Evolutionary conservation across 768 basidiomycete genomes (phyloP).

Genomic region (Hemileccinum rubropunctum): DNA sequence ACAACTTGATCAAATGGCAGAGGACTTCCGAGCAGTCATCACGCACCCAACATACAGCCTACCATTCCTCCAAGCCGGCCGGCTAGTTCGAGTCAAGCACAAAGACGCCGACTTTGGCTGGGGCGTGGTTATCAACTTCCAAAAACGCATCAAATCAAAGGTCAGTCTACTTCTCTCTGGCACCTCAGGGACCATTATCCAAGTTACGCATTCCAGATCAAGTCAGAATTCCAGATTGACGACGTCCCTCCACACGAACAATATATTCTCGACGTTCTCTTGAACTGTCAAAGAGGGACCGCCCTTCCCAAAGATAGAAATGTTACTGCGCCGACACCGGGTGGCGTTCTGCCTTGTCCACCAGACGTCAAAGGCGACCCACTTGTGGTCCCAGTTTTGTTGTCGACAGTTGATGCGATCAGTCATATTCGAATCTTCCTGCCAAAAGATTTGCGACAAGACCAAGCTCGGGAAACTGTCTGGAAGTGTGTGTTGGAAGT

Average conservation of each 20-base stretch:
- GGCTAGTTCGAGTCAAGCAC: constrained; percentile 89
- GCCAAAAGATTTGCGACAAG: constrained; percentile 84
- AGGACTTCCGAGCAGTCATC: constrained; percentile 88
- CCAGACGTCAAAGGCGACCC: constrained; percentile 73
- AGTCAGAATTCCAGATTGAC: constrained; percentile 63
- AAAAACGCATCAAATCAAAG: constrained; percentile 83
- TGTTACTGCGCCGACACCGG: constrained; percentile 54
- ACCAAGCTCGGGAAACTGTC: constrained; percentile 71
- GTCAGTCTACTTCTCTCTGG: constrained; percentile 33
- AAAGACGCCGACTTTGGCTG: constrained; percentile 91
- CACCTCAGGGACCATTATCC: neutral
- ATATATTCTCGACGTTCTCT: constrained; percentile 89
- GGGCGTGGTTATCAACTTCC: constrained; percentile 92
- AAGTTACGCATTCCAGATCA: constrained; percentile 41
- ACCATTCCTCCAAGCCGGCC: constrained; percentile 89
- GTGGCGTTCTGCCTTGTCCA: constrained; percentile 74
- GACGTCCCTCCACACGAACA: constrained; percentile 81
- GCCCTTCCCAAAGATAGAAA: constrained; percentile 57
- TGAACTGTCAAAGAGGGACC: constrained; percentile 71
- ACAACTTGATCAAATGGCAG: constrained; percentile 84
- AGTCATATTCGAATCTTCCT: constrained; percentile 84
- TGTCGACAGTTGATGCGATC: constrained; percentile 84
- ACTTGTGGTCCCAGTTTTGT: constrained; percentile 82
- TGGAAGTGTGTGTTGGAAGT: constrained; percentile 93
- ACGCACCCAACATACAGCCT: constrained; percentile 95